Conservation (phyloP, 139 green algal species). For the Auxenochlorella protothecoides region DNA sequence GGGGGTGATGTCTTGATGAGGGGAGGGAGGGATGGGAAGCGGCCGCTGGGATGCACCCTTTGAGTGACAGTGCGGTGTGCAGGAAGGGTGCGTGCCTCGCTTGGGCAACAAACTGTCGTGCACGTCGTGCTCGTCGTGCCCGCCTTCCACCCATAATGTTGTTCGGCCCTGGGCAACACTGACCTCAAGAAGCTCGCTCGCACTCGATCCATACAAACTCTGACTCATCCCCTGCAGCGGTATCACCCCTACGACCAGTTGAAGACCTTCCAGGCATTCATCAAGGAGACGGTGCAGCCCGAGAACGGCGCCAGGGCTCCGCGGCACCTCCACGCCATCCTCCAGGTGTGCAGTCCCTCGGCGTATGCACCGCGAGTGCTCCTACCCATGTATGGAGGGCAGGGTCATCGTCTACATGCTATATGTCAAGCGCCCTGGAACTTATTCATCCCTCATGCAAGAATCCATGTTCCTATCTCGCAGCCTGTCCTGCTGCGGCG, state of each 20-base stretch:
- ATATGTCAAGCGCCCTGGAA: too few species aligned
- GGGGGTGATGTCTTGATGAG: neutral
- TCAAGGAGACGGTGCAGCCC: slow-evolving; percentile 36
- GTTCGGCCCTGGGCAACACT: too few species aligned
- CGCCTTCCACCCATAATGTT: too few species aligned
- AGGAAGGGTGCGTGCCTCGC: too few species aligned
- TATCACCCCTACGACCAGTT: slow-evolving; percentile 47
- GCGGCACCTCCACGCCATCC: slow-evolving; percentile 29
- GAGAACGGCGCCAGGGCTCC: too few species aligned
- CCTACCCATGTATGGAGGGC: neutral
- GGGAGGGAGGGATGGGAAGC: neutral
- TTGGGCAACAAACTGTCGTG: too few species aligned
- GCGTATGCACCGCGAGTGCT: neutral
- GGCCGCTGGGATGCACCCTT: neutral
- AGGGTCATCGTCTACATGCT: too few species aligned
- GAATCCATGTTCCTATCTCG: neutral
- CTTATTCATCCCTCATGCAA: neutral
- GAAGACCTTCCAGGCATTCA: slow-evolving; percentile 43
- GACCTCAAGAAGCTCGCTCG: neutral
- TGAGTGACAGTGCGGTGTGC: too few species aligned
- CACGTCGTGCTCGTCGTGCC: too few species aligned
- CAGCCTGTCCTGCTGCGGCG: slow-evolving; percentile 64
- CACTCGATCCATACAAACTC: neutral
- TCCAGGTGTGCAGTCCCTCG: slow-evolving; percentile 15
- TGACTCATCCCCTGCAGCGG: slow-evolving; percentile 8